Conservation (phyloP, 805 yeast species). For the Vanderwaltozyma yarrowii region DNA sequence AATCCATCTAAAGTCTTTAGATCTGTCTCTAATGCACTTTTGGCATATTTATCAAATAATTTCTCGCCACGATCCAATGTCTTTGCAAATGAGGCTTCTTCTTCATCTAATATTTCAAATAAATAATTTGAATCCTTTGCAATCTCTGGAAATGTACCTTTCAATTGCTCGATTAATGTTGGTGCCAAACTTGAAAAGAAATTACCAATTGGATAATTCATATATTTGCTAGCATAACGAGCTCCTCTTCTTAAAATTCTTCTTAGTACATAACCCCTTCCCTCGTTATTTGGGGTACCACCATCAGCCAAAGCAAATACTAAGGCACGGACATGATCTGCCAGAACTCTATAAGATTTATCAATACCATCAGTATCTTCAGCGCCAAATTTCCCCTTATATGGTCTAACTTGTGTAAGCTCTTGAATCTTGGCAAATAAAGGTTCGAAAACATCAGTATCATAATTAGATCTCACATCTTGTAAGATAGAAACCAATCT, state of each 20-base stretch:
- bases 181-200: constrained; percentile 91
- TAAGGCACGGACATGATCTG: constrained; percentile 96
- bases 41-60: constrained; percentile 86
- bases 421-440: constrained; percentile 78
- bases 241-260: constrained; percentile 97
- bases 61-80: constrained; percentile 97
- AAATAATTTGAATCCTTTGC: constrained; percentile 58
- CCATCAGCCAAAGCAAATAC: constrained; percentile 96
- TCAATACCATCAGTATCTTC: constrained; percentile 93
- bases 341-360: constrained; percentile 95
- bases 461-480: constrained; percentile 85
- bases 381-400: constrained; percentile 84
- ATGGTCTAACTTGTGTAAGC: constrained; percentile 87
- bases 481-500: constrained; percentile 91
- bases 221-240: constrained; percentile 89
- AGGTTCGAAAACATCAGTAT: constrained; percentile 92
- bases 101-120: constrained; percentile 88
- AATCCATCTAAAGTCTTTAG: constrained; percentile 75
- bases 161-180: constrained; percentile 79
- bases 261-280: constrained; percentile 96
- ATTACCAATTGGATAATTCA: constrained; percentile 89
- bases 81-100: constrained; percentile 91
- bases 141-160: constrained; percentile 87
- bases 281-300: constrained; percentile 98
- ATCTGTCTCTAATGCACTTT: constrained; percentile 63